These are phyloP conservation scores for Boletus bicolor DNA, from an alignment of 768 basidiomycete genomes.

Conservation along the genomic window DNA sequence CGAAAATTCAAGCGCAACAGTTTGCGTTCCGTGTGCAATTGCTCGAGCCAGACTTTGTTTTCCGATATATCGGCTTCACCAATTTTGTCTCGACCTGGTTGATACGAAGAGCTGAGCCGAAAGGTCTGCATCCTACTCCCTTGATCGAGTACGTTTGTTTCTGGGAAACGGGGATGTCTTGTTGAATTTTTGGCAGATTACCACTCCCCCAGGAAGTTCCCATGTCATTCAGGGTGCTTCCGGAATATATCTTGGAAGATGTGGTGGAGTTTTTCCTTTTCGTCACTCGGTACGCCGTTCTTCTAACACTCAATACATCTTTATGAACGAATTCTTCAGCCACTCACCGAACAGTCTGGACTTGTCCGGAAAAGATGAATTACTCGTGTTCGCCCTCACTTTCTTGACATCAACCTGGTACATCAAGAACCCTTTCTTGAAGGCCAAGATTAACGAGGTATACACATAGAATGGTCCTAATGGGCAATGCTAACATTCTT, in stretches of 20 bases:
- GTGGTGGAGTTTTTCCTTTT: slow-evolving; percentile 88
- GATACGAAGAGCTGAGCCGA: slow-evolving; percentile 84
- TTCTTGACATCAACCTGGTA: slow-evolving; percentile 95
- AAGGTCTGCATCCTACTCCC: slow-evolving; percentile 68
- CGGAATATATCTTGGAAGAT: slow-evolving; percentile 93
- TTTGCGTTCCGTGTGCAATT: slow-evolving; percentile 83
- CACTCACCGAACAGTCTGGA: slow-evolving; percentile 78
- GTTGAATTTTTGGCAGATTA: slow-evolving; percentile 47
- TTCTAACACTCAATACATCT: background rate
- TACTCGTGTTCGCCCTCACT: slow-evolving; percentile 83
- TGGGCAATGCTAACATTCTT: slow-evolving; percentile 1
- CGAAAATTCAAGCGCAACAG: slow-evolving; percentile 67
- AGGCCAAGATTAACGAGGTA: slow-evolving; percentile 94
- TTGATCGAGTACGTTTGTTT: slow-evolving; percentile 54
- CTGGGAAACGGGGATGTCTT: background rate
- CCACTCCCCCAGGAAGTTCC: slow-evolving; percentile 87
- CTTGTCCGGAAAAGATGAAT: slow-evolving; percentile 77
- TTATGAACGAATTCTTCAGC: slow-evolving; percentile 32
- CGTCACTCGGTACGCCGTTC: slow-evolving; percentile 61
- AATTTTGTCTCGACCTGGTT: slow-evolving; percentile 93
- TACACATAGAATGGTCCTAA: slow-evolving; percentile 10
- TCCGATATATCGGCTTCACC: slow-evolving; percentile 77
- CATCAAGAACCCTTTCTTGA: slow-evolving; percentile 98
- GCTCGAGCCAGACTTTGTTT: slow-evolving; percentile 79
- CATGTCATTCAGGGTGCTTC: slow-evolving; percentile 78